phyloP scores from a whole-genome alignment of 1,284 basidiomycete species.

The Tranzscheliella williamsii region DNA sequence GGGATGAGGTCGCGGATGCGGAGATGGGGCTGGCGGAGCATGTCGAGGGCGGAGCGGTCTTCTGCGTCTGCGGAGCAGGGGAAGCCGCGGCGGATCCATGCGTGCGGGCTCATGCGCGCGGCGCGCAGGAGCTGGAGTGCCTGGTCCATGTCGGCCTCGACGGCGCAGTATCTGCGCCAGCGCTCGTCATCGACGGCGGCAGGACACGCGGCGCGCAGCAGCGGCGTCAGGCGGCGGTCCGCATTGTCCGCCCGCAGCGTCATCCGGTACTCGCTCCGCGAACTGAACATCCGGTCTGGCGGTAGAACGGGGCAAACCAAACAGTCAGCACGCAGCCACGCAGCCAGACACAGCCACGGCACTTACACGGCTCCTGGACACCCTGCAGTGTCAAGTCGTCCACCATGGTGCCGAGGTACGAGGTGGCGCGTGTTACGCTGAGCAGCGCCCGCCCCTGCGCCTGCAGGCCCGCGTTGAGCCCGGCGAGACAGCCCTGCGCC shows the following conservation, averaged over 20 bases:
- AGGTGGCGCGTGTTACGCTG: constrained; percentile 76
- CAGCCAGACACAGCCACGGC: background rate
- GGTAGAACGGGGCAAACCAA: background rate
- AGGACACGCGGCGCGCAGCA: constrained; percentile 64
- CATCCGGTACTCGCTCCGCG: constrained; percentile 84
- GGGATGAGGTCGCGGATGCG: constrained; percentile 64
- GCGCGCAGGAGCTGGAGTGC: constrained; percentile 66
- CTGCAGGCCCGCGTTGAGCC: constrained; percentile 80
- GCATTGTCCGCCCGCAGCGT: constrained; percentile 85
- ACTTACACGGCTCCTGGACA: constrained; percentile 75
- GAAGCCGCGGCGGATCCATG: constrained; percentile 58
- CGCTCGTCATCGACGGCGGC: constrained; percentile 71
- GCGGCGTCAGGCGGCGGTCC: constrained; percentile 72
- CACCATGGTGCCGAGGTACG: constrained; percentile 84
- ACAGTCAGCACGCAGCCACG: constrained; percentile 63
- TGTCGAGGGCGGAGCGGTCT: constrained; percentile 69
- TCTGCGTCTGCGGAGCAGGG: constrained; percentile 56
- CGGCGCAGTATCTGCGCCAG: constrained; percentile 67
- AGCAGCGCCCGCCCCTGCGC: constrained; percentile 68
- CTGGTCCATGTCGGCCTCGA: constrained; percentile 66
- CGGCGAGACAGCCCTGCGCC: constrained; percentile 80
- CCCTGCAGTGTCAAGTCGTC: constrained; percentile 85
- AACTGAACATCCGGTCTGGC: constrained; percentile 90
- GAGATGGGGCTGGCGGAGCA: constrained; percentile 72
- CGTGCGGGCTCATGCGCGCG: constrained; percentile 51